A percentile compares a stretch with the other conserved stretches of the same genome.
Conservation (phyloP, 768 basidiomycete genomes). For the Leccinum imitatum region DNA sequence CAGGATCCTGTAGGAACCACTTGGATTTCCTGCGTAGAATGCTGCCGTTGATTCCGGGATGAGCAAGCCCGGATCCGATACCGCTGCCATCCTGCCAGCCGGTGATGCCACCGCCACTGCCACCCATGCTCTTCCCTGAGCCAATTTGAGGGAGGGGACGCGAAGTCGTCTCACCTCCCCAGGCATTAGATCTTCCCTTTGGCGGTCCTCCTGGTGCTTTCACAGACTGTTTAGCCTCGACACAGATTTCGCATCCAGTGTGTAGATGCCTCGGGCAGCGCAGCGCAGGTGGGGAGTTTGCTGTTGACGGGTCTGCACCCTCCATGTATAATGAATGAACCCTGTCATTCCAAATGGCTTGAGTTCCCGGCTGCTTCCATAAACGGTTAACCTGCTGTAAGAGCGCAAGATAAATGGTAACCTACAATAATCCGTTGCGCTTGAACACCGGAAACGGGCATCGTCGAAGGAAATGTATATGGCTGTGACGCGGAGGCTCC, state of each 20-base stretch:
- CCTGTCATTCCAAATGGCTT: slow-evolving; percentile 38
- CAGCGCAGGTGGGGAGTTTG: slow-evolving; percentile 60
- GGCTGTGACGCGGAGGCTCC: slow-evolving; percentile 13
- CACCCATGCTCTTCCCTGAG: slow-evolving; percentile 27
- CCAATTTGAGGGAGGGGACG: slow-evolving; percentile 21
- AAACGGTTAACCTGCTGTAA: not conserved
- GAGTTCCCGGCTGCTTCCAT: slow-evolving; percentile 16
- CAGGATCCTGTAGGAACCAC: slow-evolving; percentile 25
- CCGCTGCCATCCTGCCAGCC: slow-evolving; percentile 79
- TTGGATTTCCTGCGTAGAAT: slow-evolving; percentile 52
- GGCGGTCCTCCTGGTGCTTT: slow-evolving; percentile 28
- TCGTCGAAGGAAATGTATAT: slow-evolving; percentile 5
- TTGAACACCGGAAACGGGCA: slow-evolving; percentile 6
- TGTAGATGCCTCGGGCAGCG: slow-evolving; percentile 75
- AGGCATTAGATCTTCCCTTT: slow-evolving; percentile 22
- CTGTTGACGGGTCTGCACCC: slow-evolving; percentile 60
- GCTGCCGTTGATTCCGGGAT: slow-evolving; percentile 55
- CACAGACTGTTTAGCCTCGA: slow-evolving; percentile 51
- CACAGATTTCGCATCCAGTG: slow-evolving; percentile 73
- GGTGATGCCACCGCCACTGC: slow-evolving; percentile 50
- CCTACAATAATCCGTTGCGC: slow-evolving; percentile 17
- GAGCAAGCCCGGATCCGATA: slow-evolving; percentile 66
- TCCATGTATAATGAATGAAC: slow-evolving; percentile 53
- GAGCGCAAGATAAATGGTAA: not conserved
- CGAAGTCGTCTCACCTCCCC: slow-evolving; percentile 28